Percentiles rank a stretch among this genome's conserved stretches.
Conservation (phyloP, 1,284 basidiomycete genomes). For the Lignosus rhinocerotis region DNA sequence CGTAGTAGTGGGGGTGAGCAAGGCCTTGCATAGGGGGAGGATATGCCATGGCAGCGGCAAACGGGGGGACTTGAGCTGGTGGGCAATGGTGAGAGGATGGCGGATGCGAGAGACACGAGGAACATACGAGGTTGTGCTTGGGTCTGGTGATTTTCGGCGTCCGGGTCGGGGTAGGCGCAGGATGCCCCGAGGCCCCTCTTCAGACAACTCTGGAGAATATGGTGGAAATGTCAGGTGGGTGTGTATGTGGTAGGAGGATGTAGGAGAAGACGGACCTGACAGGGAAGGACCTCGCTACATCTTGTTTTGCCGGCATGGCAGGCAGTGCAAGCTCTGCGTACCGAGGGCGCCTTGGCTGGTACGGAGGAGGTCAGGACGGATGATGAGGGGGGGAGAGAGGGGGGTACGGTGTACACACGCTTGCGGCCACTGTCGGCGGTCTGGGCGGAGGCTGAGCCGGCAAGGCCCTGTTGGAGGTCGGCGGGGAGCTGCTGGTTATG, state of each 20-base stretch:
- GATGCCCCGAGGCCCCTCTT: slow-evolving; percentile 68
- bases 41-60: slow-evolving; percentile 26
- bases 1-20: slow-evolving; percentile 71
- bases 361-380: slow-evolving; percentile 23
- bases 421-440: slow-evolving; percentile 44
- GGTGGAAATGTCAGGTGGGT: slow-evolving; percentile 13
- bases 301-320: slow-evolving; percentile 80
- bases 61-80: slow-evolving; percentile 23
- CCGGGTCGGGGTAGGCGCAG: slow-evolving; percentile 78
- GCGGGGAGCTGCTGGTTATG: slow-evolving; percentile 43
- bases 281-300: slow-evolving; percentile 75
- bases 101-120: slow-evolving; percentile 3
- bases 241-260: slow-evolving; percentile 7
- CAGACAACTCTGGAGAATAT: slow-evolving; percentile 61
- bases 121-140: slow-evolving; percentile 48
- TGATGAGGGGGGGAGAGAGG: slow-evolving; percentile 11
- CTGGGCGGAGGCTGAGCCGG: slow-evolving; percentile 25
- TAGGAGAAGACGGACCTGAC: slow-evolving; percentile 54
- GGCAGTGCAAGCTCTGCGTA: slow-evolving; percentile 73
- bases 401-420: slow-evolving; percentile 35
- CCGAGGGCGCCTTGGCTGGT: slow-evolving; percentile 73
- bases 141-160: slow-evolving; percentile 50
- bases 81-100: neutral
- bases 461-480: slow-evolving; percentile 37
- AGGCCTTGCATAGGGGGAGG: slow-evolving; percentile 40